These are phyloP conservation scores for Medicago lupulina DNA, from an alignment of 306 rosid species.

Conservation along the genomic window DNA sequence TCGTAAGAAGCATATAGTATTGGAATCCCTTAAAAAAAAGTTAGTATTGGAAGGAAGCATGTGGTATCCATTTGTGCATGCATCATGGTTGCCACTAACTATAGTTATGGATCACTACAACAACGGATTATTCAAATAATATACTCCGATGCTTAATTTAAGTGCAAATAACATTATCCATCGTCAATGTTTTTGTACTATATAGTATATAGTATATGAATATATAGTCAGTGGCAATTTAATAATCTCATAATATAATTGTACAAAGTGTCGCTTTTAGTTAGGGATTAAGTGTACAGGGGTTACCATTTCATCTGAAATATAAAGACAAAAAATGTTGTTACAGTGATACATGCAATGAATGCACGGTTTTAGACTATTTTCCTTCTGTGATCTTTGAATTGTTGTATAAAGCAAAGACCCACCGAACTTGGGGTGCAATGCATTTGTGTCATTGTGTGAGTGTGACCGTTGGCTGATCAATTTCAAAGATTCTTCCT, in stretches of 20 bases:
- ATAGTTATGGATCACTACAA: neutral
- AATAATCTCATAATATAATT: conserved; percentile 9
- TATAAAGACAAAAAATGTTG: conserved; percentile 35
- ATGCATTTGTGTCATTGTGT: conserved; percentile 36
- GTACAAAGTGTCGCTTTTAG: conserved; percentile 35
- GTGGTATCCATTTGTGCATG: conserved; percentile 1
- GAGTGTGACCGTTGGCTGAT: conserved; percentile 13
- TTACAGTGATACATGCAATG: conserved; percentile 39
- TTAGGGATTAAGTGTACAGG: conserved; percentile 34
- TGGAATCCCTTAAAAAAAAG: too few relatives aligned
- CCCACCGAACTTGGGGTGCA: conserved; percentile 38
- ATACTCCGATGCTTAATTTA: neutral
- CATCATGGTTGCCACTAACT: conserved; percentile 21
- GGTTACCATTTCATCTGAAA: conserved; percentile 29
- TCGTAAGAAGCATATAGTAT: too few relatives aligned
- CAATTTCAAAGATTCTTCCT: conserved; percentile 43
- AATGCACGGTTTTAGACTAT: conserved; percentile 37
- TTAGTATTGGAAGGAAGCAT: neutral
- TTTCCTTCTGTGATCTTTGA: neutral
- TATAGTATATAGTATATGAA: too few relatives aligned
- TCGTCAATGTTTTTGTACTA: conserved; percentile 9
- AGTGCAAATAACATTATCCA: neutral
- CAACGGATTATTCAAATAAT: neutral
- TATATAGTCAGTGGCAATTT: neutral
- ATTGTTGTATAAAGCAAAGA: conserved; percentile 20